Base-by-base conservation (phyloP, 192 early-diverging fungal species). In the Coemansia sp. region DNA sequence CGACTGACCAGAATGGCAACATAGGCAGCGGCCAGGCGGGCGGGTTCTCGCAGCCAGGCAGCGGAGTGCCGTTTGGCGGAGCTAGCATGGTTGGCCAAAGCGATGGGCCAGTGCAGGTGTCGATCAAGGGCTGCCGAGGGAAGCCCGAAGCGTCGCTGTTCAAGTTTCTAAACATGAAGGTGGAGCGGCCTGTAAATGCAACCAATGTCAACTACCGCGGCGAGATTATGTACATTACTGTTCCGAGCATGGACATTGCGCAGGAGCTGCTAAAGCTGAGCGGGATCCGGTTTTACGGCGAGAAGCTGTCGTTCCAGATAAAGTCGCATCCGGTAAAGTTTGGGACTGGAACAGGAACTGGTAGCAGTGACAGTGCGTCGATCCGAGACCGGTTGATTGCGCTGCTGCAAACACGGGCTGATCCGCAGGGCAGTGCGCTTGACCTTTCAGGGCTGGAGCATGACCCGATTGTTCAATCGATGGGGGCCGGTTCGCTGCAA, bases 81-180 rank as follows among this genome's bases (percentile, higher is more conserved):
- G 56, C 76, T 5, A 54, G 39, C 24, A 66, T 62, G 63, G 59
- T 63, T 47, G 60, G 64, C 22, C 59, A 62, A 37, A 60, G 39
- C 15, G 69, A 55, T 2, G 73, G 73, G 9, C 59, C 69, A 11
- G 69, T 68, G 27, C 73, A 72, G 51, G 64, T 81, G 8, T 72
- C 78, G 25, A 62, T 81, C 5, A 75, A 72, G 57, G 78, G 78
- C 22, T 75, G 78, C 69, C 59, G 65, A 15, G 78, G 78, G n/a
- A 73, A 65, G 45, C 72, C 66, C 15, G 69, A 75, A 24, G 48
- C 38, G 15, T 71, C 73, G 48, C 66, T 81, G 55, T 22, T 60
- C 9, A 66, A 62, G 52, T 81, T 81, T 29, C 59, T 81, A 12
- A 60, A 75, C 49, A 67, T 32, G 63, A 81, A 81, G 62, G 39